Evolutionary conservation across 768 basidiomycete species (phyloP).

Genomic region (Lentinula boryana): DNA sequence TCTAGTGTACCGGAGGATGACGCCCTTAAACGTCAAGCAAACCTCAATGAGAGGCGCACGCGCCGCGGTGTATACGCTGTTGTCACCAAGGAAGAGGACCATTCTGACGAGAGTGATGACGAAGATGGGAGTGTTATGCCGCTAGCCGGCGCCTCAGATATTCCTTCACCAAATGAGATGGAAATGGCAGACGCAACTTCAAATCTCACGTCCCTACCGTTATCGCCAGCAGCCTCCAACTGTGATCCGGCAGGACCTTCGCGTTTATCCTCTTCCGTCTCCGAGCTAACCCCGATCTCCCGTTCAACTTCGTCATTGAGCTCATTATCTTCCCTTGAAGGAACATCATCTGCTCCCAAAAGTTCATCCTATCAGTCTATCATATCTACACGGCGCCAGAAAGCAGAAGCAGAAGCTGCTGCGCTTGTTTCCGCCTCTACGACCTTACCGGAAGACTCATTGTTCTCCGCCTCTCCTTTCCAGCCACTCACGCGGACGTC

Average conservation of each 20-base stretch:
- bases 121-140: constrained; percentile 39
- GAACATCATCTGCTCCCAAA: constrained; percentile 22
- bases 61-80: constrained; percentile 79
- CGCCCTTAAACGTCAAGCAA: constrained; percentile 33
- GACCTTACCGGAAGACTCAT: constrained; percentile 37
- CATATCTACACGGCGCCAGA: constrained; percentile 56
- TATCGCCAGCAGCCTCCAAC: constrained; percentile 30
- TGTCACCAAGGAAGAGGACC: constrained; percentile 47
- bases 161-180: constrained; percentile 45
- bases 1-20: constrained; percentile 21
- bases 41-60: constrained; percentile 76
- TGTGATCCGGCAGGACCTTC: constrained; percentile 11
- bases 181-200: constrained; percentile 47
- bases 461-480: constrained; percentile 19
- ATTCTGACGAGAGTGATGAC: constrained; percentile 58
- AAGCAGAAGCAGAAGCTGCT: constrained; percentile 23
- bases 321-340: constrained; percentile 30
- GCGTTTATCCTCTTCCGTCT: background rate
- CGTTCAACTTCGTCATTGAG: constrained; percentile 36
- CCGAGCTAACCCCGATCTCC: constrained; percentile 10
- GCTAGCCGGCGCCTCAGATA: constrained; percentile 38
- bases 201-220: constrained; percentile 36
- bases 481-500: background rate
- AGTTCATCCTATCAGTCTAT: constrained; percentile 46
- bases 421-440: constrained; percentile 20